Conservation (phyloP, 345 rosid genomes). For the Salix dunnii region DNA sequence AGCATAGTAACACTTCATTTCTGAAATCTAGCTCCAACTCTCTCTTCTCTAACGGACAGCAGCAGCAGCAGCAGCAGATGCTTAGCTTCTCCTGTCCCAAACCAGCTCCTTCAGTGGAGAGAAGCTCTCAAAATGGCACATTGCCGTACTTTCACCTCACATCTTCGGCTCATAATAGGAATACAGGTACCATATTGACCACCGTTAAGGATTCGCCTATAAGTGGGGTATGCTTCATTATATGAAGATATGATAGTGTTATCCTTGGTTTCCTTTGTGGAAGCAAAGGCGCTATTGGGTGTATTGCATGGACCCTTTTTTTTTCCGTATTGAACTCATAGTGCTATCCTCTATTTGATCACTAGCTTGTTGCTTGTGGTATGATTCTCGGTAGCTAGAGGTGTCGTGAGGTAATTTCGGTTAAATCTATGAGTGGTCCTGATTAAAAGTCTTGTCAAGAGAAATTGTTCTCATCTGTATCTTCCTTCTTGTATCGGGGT, state of each 20-base stretch:
- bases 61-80: constrained; percentile 48
- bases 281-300: neutral
- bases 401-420: constrained; percentile 36
- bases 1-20: constrained; percentile 24
- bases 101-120: constrained; percentile 28
- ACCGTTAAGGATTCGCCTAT: neutral
- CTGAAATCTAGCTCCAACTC: constrained; percentile 35
- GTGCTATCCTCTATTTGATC: neutral
- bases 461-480: neutral
- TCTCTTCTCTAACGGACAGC: constrained; percentile 37
- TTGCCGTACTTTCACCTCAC: constrained; percentile 47
- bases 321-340: neutral
- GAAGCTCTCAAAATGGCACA: constrained; percentile 23
- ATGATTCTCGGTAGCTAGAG: constrained; percentile 7
- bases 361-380: constrained; percentile 4
- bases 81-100: constrained; percentile 58
- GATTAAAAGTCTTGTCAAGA: constrained; percentile 37
- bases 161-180: constrained; percentile 36
- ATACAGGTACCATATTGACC: constrained; percentile 27
- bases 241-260: constrained; percentile 13
- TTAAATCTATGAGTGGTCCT: constrained; percentile 10
- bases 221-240: neutral
- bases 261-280: constrained; percentile 1
- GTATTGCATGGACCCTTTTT: constrained; percentile 9
- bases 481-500: constrained; percentile 21